A percentile compares a stretch with the other conserved stretches of the same genome.
phyloP scores from a whole-genome alignment of 352 stramenopile species.

The Globisporangium middletonii region DNA sequence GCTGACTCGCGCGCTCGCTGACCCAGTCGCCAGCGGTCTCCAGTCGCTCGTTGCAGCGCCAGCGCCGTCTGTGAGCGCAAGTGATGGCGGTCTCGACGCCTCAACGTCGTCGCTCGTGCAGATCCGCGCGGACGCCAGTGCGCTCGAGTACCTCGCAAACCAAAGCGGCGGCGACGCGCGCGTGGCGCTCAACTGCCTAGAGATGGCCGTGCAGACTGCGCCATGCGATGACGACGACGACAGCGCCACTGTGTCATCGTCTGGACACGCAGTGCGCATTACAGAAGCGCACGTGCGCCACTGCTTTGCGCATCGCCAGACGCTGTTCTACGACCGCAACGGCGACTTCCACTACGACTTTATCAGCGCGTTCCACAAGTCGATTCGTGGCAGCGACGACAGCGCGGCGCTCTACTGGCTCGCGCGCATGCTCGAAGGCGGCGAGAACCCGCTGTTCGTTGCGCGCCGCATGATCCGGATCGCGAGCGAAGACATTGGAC shows the following conservation, averaged over 20 bases:
- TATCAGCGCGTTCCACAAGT: slow-evolving; percentile 85
- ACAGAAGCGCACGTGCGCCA: slow-evolving; percentile 61
- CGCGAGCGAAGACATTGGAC: slow-evolving; percentile 79
- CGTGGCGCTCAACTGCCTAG: slow-evolving; percentile 76
- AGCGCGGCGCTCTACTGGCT: slow-evolving; percentile 84
- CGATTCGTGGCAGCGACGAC: slow-evolving; percentile 73
- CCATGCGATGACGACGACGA: slow-evolving; percentile 15
- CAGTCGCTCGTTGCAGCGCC: slow-evolving; percentile 11
- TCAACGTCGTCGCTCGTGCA: too few relatives aligned
- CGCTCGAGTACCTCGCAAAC: slow-evolving; percentile 58
- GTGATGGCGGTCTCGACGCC: slow-evolving; percentile 3
- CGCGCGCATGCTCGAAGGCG: slow-evolving; percentile 79
- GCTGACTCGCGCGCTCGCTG: slow-evolving; percentile 47
- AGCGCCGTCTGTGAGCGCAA: too few relatives aligned
- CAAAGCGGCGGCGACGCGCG: slow-evolving; percentile 77
- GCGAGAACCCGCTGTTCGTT: slow-evolving; percentile 81
- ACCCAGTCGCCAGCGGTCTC: slow-evolving; percentile 24
- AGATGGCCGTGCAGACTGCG: slow-evolving; percentile 67
- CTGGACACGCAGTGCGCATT: too few relatives aligned
- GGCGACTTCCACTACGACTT: slow-evolving; percentile 85
- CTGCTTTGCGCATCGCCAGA: slow-evolving; percentile 67
- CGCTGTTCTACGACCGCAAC: slow-evolving; percentile 79
- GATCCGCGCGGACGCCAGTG: slow-evolving; percentile 47
- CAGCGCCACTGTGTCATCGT: too few relatives aligned
- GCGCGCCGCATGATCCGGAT: slow-evolving; percentile 78